Conservation (phyloP, 2,329 filamentous ascomycete genomes). For the Xylaria polymorpha region DNA sequence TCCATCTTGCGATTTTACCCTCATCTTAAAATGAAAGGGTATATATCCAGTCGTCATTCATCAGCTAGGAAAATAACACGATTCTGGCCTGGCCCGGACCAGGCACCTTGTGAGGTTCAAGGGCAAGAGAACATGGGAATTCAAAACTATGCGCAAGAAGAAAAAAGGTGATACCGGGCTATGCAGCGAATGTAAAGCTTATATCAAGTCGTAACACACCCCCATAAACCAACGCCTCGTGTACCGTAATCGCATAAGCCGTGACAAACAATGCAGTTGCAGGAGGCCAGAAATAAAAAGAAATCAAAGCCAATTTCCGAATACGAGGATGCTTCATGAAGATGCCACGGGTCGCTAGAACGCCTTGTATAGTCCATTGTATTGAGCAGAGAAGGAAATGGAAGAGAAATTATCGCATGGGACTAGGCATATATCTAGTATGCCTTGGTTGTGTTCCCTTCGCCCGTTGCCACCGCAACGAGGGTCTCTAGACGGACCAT, state of each 20-base stretch:
- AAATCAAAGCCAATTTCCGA: slow-evolving; percentile 21
- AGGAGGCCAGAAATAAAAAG: slow-evolving; percentile 21
- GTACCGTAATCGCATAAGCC: slow-evolving; percentile 40
- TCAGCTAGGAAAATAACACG: slow-evolving; percentile 45
- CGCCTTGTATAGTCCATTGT: slow-evolving; percentile 26
- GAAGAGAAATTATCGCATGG: neutral
- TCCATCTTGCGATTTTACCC: slow-evolving; percentile 48
- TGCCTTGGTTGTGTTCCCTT: slow-evolving; percentile 56
- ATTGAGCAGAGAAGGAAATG: neutral
- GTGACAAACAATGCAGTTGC: slow-evolving; percentile 36
- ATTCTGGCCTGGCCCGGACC: slow-evolving; percentile 23
- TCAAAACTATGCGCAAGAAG: neutral
- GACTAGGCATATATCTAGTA: slow-evolving; percentile 40
- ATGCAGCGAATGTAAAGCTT: slow-evolving; percentile 50
- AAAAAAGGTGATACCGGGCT: slow-evolving; percentile 31
- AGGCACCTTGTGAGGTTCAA: neutral
- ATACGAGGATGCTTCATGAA: neutral
- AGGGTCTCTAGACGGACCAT: slow-evolving; percentile 70
- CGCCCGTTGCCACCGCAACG: slow-evolving; percentile 72
- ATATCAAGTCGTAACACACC: slow-evolving; percentile 37
- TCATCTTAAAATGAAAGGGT: slow-evolving; percentile 52
- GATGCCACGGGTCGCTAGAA: slow-evolving; percentile 9
- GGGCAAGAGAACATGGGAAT: neutral
- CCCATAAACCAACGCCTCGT: slow-evolving; percentile 45
- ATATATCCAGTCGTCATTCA: slow-evolving; percentile 50